Evolutionary conservation across 805 yeast species (phyloP), one percentile per base, ranked within the genome.

Genomic region (Wickerhamomyces pijperi): DNA sequence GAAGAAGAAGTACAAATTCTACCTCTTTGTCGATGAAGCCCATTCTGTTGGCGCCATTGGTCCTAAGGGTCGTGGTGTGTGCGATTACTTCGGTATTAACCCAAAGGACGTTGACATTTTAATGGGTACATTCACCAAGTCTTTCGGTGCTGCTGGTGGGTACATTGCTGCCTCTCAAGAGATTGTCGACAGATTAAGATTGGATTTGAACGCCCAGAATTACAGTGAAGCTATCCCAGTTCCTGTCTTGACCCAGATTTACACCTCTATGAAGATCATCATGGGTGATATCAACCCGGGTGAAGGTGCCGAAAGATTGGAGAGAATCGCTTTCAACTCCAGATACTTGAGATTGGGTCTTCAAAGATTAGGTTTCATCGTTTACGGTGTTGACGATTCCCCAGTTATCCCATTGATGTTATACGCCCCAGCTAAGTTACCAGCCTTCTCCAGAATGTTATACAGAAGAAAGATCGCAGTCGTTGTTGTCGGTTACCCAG

Each of bases 31-130:
- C 45, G 99, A 92, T 59, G 99, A 92, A 61, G 98, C 98, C 12
- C 99, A 92, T 60, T 90, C 97, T 5, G 82, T 92, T 53, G 99
- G 99, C 52, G 98, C 98, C n/a, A 72, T 92, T 64, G 99, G 99
- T 21, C 92, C 94, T 34, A 63, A 64, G 38, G 98, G 98, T 35
- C 78, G 83, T 55, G 99, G 99, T 55, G 82, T 92, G 29, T 88
- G 97, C 65, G 97, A 92, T 55, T 84, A 85, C 63, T 92, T 83
- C 59, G 81, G 80, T 39, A 74, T 92, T 36, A 72, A 77, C 46
- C 90, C 97, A 32, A 57, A 63, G 12, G 74, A 74, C 34, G 68
- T 92, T 41, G 99, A 92, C 62, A 65, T 92, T 45, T 63, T 92
- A 48, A 92, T 92, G 99, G 99, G 99, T 37, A 92, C 99, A 7